Conservation (phyloP, 1,139 yeast species). For the Blastobotrys petasosporus region DNA sequence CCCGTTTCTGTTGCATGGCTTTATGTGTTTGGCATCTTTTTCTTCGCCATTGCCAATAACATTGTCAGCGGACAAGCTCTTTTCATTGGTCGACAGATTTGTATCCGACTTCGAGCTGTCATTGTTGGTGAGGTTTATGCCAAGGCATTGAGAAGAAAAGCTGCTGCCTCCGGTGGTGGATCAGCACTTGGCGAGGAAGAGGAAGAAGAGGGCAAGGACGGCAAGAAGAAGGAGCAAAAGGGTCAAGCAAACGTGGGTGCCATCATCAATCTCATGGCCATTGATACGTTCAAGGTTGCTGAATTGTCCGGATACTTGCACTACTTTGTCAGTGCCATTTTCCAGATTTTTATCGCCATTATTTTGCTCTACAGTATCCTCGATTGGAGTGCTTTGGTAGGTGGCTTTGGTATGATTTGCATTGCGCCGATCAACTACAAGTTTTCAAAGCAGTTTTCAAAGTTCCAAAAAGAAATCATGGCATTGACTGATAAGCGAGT, state of each 20-base stretch:
- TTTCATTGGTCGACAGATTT: constrained; percentile 85
- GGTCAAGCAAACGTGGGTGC: constrained; percentile 79
- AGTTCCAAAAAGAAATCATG: constrained; percentile 64
- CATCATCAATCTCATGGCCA: constrained; percentile 89
- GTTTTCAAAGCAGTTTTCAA: constrained; percentile 57
- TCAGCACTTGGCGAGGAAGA: constrained; percentile 21
- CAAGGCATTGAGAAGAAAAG: constrained; percentile 80
- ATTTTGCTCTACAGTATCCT: constrained; percentile 59
- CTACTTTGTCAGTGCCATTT: constrained; percentile 63
- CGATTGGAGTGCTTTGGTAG: constrained; percentile 87
- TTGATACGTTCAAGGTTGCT: constrained; percentile 89
- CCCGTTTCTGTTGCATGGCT: constrained; percentile 82
- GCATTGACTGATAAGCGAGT: constrained; percentile 82
- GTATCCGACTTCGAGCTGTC: constrained; percentile 83
- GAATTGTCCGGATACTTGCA: constrained; percentile 89
- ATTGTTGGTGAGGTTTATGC: constrained; percentile 88
- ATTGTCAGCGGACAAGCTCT: constrained; percentile 74
- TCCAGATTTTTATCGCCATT: constrained; percentile 66
- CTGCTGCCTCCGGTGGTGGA: constrained; percentile 46
- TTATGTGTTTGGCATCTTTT: constrained; percentile 68
- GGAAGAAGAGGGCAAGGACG: constrained; percentile 14
- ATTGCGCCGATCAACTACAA: constrained; percentile 71
- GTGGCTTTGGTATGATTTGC: constrained; percentile 58
- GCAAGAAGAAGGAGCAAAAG: constrained; percentile 16
- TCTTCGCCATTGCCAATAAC: constrained; percentile 57